phyloP scores from a whole-genome alignment of 306 rosid genomes.

The Cicer chorassanicum region DNA sequence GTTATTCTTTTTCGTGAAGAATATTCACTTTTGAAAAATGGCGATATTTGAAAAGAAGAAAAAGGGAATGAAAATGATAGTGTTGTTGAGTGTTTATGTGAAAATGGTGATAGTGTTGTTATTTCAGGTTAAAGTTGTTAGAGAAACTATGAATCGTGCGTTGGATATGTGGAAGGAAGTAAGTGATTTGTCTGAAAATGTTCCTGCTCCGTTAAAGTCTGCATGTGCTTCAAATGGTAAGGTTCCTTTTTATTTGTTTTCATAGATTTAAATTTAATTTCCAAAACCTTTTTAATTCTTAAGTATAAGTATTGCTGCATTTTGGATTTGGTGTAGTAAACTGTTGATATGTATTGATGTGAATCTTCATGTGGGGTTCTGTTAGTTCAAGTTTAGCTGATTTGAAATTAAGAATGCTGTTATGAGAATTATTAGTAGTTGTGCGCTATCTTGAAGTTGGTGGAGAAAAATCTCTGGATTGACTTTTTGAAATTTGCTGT shows the following conservation, averaged over 20 bases:
- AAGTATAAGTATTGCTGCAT: conserved; percentile 23
- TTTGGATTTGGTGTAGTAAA: not conserved
- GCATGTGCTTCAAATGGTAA: conserved; percentile 63
- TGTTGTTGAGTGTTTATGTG: conserved; percentile 8
- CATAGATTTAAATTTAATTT: not conserved
- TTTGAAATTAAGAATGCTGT: not conserved
- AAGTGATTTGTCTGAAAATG: conserved; percentile 50
- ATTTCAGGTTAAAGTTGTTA: conserved; percentile 84
- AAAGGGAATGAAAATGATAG: not conserved
- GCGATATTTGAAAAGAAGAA: conserved; percentile 11
- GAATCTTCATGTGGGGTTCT: conserved; percentile 21
- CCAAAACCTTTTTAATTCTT: conserved; percentile 11
- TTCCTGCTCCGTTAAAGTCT: conserved; percentile 54
- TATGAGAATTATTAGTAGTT: not conserved
- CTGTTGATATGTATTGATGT: not conserved
- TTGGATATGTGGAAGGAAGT: conserved; percentile 84
- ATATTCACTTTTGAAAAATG: conserved; percentile 13
- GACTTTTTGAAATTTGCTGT: not conserved
- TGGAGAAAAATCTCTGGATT: not conserved
- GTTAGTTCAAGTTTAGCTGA: conserved; percentile 31
- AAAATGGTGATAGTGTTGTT: conserved; percentile 25
- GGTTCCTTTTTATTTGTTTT: conserved; percentile 1
- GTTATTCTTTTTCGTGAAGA: not conserved
- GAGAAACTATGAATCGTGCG: conserved; percentile 84
- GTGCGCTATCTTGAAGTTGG: not conserved